phyloP scores from a whole-genome alignment of 768 basidiomycete species.

The Boletus pseudo-olivaceus region DNA sequence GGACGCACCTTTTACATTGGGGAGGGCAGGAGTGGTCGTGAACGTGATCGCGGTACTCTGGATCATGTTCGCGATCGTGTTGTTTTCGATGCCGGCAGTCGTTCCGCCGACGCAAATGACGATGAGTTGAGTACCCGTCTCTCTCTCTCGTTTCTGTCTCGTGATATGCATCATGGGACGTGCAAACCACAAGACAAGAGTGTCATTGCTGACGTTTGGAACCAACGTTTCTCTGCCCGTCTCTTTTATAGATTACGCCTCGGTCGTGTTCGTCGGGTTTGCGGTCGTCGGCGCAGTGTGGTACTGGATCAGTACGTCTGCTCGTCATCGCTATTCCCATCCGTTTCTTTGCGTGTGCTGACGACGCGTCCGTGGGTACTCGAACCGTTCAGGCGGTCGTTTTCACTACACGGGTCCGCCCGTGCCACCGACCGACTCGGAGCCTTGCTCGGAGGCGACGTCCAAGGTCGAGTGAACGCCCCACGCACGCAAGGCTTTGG shows the following conservation, averaged over 20 bases:
- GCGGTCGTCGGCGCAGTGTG: conserved; percentile 53
- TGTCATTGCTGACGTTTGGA: not conserved
- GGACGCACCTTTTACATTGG: conserved; percentile 51
- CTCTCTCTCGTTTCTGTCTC: not conserved
- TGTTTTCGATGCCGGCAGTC: conserved; percentile 67
- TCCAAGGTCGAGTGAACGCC: conserved; percentile 10
- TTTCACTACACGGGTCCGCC: conserved; percentile 45
- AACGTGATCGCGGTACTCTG: conserved; percentile 57
- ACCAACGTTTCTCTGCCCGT: not conserved
- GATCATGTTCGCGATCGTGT: conserved; percentile 56
- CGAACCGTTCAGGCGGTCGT: conserved; percentile 35
- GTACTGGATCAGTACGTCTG: conserved; percentile 53
- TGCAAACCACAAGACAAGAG: too few relatives aligned
- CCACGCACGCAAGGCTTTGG: not conserved
- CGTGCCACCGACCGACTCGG: conserved; percentile 20
- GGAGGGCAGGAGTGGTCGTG: conserved; percentile 40
- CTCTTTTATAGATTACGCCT: conserved; percentile 54
- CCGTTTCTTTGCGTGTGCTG: not conserved
- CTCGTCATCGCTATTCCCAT: not conserved
- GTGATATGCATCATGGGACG: not conserved
- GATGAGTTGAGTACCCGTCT: conserved; percentile 37
- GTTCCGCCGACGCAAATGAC: conserved; percentile 50
- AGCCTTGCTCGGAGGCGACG: not conserved
- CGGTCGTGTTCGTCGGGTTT: conserved; percentile 65
- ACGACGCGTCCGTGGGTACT: not conserved